Conservation (phyloP, 2,329 filamentous ascomycete genomes). For the Fusarium armeniacum region DNA sequence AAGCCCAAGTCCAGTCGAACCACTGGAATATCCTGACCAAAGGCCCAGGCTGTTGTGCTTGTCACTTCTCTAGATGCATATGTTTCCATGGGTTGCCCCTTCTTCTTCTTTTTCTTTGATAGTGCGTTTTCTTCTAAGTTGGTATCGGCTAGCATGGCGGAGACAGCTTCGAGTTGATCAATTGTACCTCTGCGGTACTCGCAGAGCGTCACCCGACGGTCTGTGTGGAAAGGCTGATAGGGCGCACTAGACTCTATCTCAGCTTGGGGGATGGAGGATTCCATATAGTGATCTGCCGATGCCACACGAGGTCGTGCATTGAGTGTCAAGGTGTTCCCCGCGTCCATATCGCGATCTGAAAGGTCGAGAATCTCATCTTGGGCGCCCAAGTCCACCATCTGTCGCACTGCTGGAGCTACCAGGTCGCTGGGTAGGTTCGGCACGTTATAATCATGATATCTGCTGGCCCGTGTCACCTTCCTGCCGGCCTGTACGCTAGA, state of each 20-base stretch:
- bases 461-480: constrained; percentile 67
- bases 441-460: constrained; percentile 76
- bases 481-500: constrained; percentile 67
- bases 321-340: constrained; percentile 67
- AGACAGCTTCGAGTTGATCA: constrained; percentile 55
- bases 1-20: constrained; percentile 68
- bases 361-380: constrained; percentile 70
- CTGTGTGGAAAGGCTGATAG: constrained; percentile 96
- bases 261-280: constrained; percentile 77
- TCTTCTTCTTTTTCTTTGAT: constrained; percentile 57
- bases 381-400: constrained; percentile 64
- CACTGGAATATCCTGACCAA: constrained; percentile 68
- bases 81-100: constrained; percentile 48
- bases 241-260: constrained; percentile 97
- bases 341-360: constrained; percentile 66
- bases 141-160: constrained; percentile 58
- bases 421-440: constrained; percentile 72
- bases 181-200: constrained; percentile 65
- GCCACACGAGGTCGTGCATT: constrained; percentile 57
- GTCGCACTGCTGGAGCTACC: constrained; percentile 69
- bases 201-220: constrained; percentile 84
- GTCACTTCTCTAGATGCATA: constrained; percentile 34
- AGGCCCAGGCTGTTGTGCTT: constrained; percentile 65
- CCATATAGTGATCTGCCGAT: constrained; percentile 63
- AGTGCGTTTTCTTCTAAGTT: constrained; percentile 58